These are phyloP conservation scores for Entomortierella beljakovae DNA, from an alignment of 192 early-diverging fungal genomes.

Conservation along the genomic window DNA sequence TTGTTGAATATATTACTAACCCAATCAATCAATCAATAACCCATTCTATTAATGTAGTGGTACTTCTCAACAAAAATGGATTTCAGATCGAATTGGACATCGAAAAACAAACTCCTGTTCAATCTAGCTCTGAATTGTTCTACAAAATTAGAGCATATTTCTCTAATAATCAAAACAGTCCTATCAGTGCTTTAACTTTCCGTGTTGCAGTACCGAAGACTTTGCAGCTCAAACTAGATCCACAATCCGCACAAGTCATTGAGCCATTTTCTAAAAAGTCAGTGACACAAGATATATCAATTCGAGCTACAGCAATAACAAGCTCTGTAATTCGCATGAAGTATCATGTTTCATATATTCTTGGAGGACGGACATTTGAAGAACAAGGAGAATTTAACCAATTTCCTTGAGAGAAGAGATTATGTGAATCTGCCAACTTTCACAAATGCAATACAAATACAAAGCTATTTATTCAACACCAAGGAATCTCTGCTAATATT, in stretches of 20 bases:
- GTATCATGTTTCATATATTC: conserved; percentile 61
- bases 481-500: too few species aligned
- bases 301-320: conserved; percentile 44
- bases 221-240: conserved; percentile 59
- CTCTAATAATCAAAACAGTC: conserved; percentile 58
- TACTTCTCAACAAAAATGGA: conserved; percentile 60
- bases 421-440: not conserved
- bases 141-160: conserved; percentile 57
- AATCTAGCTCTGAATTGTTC: conserved; percentile 3
- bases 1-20: not conserved
- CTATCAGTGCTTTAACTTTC: conserved; percentile 55
- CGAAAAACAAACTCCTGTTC: not conserved
- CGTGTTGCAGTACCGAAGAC: conserved; percentile 62
- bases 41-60: conserved; percentile 19
- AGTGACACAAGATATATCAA: conserved; percentile 54
- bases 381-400: conserved; percentile 57
- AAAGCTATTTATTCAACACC: too few species aligned
- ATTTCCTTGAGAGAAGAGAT: conserved; percentile 17
- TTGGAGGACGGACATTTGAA: conserved; percentile 58
- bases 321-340: conserved; percentile 43
- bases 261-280: conserved; percentile 47
- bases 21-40: not conserved
- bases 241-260: conserved; percentile 57
- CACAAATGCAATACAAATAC: too few species aligned
- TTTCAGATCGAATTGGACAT: conserved; percentile 56